These are phyloP conservation scores for Quercus cerris DNA, from an alignment of 306 rosid genomes.

Conservation along the genomic window DNA sequence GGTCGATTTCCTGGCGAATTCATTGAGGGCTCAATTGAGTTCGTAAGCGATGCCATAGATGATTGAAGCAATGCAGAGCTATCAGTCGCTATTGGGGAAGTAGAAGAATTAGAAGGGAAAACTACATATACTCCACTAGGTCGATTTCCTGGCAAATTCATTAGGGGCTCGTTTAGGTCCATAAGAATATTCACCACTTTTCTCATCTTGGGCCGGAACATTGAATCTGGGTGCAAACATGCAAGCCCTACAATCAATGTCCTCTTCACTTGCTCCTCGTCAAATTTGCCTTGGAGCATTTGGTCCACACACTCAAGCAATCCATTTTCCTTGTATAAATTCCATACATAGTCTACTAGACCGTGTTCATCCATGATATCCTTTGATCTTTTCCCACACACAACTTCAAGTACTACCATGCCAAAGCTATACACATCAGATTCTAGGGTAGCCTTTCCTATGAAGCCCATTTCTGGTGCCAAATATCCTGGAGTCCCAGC, in stretches of 20 bases:
- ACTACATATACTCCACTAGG: constrained; percentile 41
- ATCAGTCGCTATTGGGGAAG: background rate
- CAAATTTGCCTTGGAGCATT: constrained; percentile 20
- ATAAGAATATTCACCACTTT: constrained; percentile 44
- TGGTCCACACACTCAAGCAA: constrained; percentile 46
- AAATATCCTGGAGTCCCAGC: constrained; percentile 57
- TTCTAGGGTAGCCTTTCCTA: constrained; percentile 50
- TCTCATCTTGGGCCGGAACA: constrained; percentile 48
- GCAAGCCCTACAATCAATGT: constrained; percentile 51
- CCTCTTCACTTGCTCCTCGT: constrained; percentile 45
- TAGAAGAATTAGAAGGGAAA: constrained; percentile 25
- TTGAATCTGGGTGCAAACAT: constrained; percentile 47
- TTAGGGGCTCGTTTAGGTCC: constrained; percentile 43
- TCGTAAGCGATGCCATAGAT: too few relatives aligned
- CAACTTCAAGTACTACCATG: constrained; percentile 56
- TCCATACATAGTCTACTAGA: constrained; percentile 54
- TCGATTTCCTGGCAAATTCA: constrained; percentile 36
- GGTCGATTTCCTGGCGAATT: too few relatives aligned
- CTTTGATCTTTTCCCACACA: constrained; percentile 55
- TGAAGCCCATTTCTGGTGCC: constrained; percentile 53
- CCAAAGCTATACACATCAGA: constrained; percentile 63
- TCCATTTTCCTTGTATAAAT: constrained; percentile 22
- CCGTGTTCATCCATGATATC: constrained; percentile 31
- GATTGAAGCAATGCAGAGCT: too few relatives aligned
- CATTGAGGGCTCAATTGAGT: too few relatives aligned